phyloP scores from a whole-genome alignment of 352 stramenopile species.

The Thalassiosira hispida region DNA sequence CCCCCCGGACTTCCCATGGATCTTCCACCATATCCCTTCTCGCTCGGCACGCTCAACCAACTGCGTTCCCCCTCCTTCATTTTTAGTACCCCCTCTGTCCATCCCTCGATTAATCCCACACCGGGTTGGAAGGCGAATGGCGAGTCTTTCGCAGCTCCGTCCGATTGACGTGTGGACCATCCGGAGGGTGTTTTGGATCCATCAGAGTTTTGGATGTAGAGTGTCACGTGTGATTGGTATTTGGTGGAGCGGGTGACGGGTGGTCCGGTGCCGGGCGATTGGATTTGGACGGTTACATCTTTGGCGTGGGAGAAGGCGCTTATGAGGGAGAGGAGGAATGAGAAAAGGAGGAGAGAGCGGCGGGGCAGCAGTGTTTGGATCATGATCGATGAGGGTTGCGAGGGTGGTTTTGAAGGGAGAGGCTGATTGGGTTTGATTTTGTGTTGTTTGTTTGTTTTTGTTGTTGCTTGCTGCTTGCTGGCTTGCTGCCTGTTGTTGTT shows the following conservation, averaged over 20 bases:
- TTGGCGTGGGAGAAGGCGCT: slow-evolving; percentile 21
- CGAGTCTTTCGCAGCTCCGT: slow-evolving; percentile 50
- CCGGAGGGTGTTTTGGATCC: slow-evolving; percentile 55
- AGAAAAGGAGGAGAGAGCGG: slow-evolving; percentile 13
- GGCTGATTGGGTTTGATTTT: too few species aligned
- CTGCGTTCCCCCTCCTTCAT: slow-evolving; percentile 70
- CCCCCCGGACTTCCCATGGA: slow-evolving; percentile 46
- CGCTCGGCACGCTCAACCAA: slow-evolving; percentile 50
- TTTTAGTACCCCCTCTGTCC: slow-evolving; percentile 65
- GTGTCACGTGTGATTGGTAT: slow-evolving; percentile 60
- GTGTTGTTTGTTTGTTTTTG: too few species aligned
- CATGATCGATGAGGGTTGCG: background rate
- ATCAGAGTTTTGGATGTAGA: slow-evolving; percentile 72
- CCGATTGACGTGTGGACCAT: slow-evolving; percentile 63
- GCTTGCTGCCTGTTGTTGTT: too few species aligned
- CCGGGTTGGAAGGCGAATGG: slow-evolving; percentile 70
- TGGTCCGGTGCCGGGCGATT: slow-evolving; percentile 17
- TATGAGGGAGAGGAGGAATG: background rate
- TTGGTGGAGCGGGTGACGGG: slow-evolving; percentile 13
- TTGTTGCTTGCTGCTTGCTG: too few species aligned
- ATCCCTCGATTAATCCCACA: slow-evolving; percentile 63
- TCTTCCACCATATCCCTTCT: slow-evolving; percentile 57
- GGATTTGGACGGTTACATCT: slow-evolving; percentile 26
- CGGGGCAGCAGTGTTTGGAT: background rate
- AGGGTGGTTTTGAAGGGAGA: too few species aligned